Percentiles rank a stretch among this genome's conserved stretches.
Evolutionary conservation across 2,329 filamentous ascomycete genomes (phyloP).

Genomic region (Teratosphaeria nubilosa): DNA sequence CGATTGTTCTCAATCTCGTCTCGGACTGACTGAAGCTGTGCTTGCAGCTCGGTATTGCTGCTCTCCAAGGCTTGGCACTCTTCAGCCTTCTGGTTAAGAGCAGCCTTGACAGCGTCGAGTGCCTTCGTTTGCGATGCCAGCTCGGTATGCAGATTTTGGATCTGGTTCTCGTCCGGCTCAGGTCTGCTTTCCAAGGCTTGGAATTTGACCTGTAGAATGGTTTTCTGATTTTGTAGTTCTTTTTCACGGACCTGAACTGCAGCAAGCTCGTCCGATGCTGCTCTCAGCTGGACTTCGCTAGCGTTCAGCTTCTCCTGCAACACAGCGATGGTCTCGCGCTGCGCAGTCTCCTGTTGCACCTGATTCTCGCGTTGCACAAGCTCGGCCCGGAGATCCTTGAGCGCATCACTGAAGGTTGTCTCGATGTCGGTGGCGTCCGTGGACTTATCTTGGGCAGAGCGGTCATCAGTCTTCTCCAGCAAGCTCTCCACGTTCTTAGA

Average conservation of each 20-base stretch:
- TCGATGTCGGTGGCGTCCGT: not conserved
- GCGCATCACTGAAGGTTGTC: conserved; percentile 7
- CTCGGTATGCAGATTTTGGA: conserved; percentile 3
- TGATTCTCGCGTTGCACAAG: conserved; percentile 11
- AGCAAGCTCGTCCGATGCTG: conserved; percentile 3
- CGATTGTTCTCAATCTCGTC: conserved; percentile 1
- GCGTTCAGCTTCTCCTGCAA: conserved; percentile 10
- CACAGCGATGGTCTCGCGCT: conserved; percentile 8
- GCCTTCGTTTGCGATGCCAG: conserved; percentile 1
- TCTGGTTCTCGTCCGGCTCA: not conserved
- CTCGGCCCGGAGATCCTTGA: conserved; percentile 10
- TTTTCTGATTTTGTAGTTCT: conserved; percentile 4
- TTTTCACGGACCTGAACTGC: not conserved
- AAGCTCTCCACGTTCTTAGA: conserved; percentile 8
- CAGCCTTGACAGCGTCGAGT: conserved; percentile 1
- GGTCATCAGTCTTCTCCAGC: not conserved
- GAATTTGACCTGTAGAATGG: conserved; percentile 5
- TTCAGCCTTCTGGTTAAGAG: conserved; percentile 1
- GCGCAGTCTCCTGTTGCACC: conserved; percentile 5
- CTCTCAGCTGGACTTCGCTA: conserved; percentile 1
- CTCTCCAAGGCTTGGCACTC: conserved; percentile 1
- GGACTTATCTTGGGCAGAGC: not conserved
- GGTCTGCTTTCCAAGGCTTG: not conserved
- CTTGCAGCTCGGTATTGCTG: conserved; percentile 1
- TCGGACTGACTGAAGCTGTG: conserved; percentile 1